Evolutionary conservation across 768 basidiomycete genomes (phyloP).

Genomic region (Tremella yokohamensis): DNA sequence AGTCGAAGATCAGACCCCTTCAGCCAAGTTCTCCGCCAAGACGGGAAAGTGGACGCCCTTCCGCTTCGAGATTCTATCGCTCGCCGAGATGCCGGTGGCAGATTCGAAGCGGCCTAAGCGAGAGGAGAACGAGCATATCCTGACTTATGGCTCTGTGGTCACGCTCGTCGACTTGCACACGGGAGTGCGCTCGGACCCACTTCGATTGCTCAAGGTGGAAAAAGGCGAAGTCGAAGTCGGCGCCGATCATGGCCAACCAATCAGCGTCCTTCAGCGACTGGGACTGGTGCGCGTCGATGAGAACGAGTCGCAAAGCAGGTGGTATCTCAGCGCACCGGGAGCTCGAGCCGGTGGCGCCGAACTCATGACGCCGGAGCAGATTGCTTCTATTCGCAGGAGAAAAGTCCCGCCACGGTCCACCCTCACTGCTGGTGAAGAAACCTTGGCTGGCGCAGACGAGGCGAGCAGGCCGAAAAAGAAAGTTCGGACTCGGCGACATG

Average conservation of each 20-base stretch:
- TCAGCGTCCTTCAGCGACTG: conserved; percentile 96
- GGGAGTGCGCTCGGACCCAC: conserved; percentile 77
- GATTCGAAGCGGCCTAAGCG: conserved; percentile 10
- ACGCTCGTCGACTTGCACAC: conserved; percentile 77
- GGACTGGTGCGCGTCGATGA: conserved; percentile 72
- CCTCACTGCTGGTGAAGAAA: background rate
- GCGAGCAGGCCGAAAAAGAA: conserved; percentile 14
- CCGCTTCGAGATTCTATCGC: conserved; percentile 80
- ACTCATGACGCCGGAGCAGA: conserved; percentile 7
- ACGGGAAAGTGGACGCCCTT: conserved; percentile 91
- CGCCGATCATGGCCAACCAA: conserved; percentile 74
- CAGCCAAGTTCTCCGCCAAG: conserved; percentile 56
- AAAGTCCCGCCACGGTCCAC: background rate
- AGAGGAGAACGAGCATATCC: conserved; percentile 9
- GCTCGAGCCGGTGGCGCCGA: conserved; percentile 56
- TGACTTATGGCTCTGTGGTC: conserved; percentile 88
- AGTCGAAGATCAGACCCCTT: background rate
- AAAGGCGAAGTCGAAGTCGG: conserved; percentile 69
- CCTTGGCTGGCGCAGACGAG: conserved; percentile 10
- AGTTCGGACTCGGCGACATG: conserved; percentile 30
- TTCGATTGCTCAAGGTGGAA: conserved; percentile 87
- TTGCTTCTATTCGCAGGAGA: background rate
- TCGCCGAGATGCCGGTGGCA: conserved; percentile 57
- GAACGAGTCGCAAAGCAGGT: conserved; percentile 54
- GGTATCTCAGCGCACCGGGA: conserved; percentile 84